Base-by-base conservation (phyloP, 441 rosid species). In the Codiaeum variegatum region DNA sequence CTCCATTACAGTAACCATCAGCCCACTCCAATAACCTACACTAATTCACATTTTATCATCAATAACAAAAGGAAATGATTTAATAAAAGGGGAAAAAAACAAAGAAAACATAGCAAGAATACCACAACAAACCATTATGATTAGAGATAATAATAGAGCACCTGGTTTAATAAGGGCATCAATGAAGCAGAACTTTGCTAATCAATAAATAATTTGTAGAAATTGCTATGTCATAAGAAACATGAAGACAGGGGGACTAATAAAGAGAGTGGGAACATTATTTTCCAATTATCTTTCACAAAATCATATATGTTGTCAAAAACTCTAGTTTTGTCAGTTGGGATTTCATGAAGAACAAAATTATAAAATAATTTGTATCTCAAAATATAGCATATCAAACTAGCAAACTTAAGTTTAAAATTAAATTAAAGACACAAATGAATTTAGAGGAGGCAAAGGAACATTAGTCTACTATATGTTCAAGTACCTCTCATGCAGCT, bases 131-230 rank as follows among this genome's bases (percentile, higher is more conserved):
- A 93, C 99, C 97, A 82, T 87, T 90, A 76, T 90, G 96, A 82
- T 93, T 89, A 72, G 96, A 91, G 68, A 96, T 76, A 19, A 96
- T 87, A 65, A 96, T 89, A 59, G 97, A 86, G n/a, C 98, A 98
- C 84, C 98, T 85, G 79, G 93, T 82, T 98, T 98, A 96, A 77
- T 90, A 96, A 54, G 99, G 99, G 73, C 99, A 96, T 75, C 92
- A 84, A 80, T 90, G 98, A 72, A 96, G 96, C 82, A 98, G 93
- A 76, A 96, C 91, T 66, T 97, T 98, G 75, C 99, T 85, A 62
- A 96, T 93, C 89, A n/a, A n/a, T n/a, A n/a, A n/a, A 96, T 89
- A 90, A 93, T 88, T 98, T 96, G 81, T 32, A 83, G 46, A 69
- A 72, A 72, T 76, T 24, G 26, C 19, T 23, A 66, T 16, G 15